Evolutionary conservation across 2,329 filamentous ascomycete species (phyloP).

Genomic region (Ceratocystis destructans): DNA sequence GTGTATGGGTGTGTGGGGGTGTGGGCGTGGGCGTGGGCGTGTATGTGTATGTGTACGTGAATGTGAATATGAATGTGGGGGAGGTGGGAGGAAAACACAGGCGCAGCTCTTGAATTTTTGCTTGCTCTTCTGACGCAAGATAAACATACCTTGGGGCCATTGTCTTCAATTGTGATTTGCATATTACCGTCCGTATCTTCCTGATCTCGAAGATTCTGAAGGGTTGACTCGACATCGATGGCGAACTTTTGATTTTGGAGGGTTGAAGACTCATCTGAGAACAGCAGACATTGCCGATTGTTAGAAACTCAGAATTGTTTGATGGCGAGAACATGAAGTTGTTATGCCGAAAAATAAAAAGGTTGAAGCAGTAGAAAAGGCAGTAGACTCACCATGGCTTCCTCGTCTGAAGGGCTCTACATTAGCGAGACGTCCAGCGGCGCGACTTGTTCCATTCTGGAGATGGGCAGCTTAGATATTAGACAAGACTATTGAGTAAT

Average conservation of each 20-base stretch:
- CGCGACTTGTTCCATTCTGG: constrained; percentile 41
- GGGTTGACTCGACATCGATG: constrained; percentile 71
- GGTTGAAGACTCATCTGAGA: constrained; percentile 16
- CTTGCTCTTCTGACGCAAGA: too few species aligned
- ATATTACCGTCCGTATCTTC: constrained; percentile 91
- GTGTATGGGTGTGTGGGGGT: background rate
- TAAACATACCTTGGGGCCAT: constrained; percentile 63
- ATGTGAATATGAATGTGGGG: background rate
- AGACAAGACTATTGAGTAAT: background rate
- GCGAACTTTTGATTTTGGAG: constrained; percentile 42
- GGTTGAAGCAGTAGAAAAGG: background rate
- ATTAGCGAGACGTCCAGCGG: constrained; percentile 36
- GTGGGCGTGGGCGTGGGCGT: too few species aligned
- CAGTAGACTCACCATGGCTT: constrained; percentile 38
- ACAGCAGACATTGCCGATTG: background rate
- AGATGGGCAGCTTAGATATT: background rate
- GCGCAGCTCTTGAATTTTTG: too few species aligned
- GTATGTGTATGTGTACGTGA: too few species aligned
- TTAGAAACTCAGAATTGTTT: too few species aligned
- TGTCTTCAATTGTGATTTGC: constrained; percentile 96
- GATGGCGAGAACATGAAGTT: background rate
- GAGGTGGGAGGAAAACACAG: background rate
- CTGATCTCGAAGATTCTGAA: constrained; percentile 63
- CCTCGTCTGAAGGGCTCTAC: constrained; percentile 44
- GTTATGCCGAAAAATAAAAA: background rate